Evolutionary conservation across 768 basidiomycete genomes (phyloP).

Genomic region (Leccinum sublutescens): DNA sequence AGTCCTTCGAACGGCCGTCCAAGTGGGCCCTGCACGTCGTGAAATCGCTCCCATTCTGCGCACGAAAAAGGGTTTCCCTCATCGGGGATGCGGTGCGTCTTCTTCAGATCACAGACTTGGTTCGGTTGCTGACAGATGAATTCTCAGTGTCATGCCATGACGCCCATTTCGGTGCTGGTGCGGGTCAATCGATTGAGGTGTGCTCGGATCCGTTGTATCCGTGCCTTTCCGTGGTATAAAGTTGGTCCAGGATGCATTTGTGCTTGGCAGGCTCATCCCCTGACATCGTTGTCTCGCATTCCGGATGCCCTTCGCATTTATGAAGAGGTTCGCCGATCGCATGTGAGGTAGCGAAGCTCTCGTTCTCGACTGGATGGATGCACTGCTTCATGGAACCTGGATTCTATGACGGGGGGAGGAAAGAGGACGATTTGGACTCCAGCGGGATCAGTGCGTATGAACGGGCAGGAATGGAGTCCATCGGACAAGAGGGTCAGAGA

Average conservation of each 20-base stretch:
- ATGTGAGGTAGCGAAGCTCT: conserved; percentile 8
- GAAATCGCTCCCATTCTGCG: conserved; percentile 39
- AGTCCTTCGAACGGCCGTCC: conserved; percentile 37
- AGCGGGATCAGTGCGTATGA: conserved; percentile 9
- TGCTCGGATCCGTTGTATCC: background rate
- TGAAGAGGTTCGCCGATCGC: conserved; percentile 11
- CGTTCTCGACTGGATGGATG: conserved; percentile 7
- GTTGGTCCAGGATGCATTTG: conserved; percentile 15
- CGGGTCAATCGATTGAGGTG: conserved; percentile 27
- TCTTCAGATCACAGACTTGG: background rate
- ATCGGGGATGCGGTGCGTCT: conserved; percentile 41
- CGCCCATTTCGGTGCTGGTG: conserved; percentile 26
- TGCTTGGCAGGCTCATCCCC: conserved; percentile 20
- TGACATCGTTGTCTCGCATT: conserved; percentile 2
- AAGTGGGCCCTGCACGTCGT: conserved; percentile 47
- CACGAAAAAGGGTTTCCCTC: conserved; percentile 36
- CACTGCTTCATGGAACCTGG: conserved; percentile 14
- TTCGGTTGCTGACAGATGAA: background rate
- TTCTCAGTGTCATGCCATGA: conserved; percentile 24
- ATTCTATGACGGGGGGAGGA: conserved; percentile 22
- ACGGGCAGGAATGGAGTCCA: conserved; percentile 17
- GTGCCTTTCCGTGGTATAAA: background rate
- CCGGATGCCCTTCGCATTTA: conserved; percentile 11
- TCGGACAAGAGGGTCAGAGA: conserved; percentile 12
- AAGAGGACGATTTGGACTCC: conserved; percentile 8